Evolutionary conservation across 2,329 filamentous ascomycete species (phyloP).

Genomic region (Penicillium frequentans): DNA sequence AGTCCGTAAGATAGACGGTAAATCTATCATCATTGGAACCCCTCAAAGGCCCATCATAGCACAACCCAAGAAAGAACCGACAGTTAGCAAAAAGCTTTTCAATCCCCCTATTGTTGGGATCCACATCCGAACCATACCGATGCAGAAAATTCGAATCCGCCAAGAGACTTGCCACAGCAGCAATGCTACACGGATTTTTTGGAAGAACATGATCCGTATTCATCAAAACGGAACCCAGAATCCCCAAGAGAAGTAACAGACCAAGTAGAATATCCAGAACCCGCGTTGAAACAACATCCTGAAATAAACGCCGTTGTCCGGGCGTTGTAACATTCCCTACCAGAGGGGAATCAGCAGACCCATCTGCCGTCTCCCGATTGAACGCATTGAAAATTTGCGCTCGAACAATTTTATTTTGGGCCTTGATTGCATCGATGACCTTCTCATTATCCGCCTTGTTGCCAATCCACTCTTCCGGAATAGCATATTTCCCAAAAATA

Average conservation of each 20-base stretch:
- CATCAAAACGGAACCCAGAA: not conserved
- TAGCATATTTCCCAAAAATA: conserved; percentile 7
- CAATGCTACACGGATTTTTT: conserved; percentile 14
- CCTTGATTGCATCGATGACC: conserved; percentile 6
- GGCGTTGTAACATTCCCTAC: conserved; percentile 5
- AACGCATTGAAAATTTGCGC: conserved; percentile 8
- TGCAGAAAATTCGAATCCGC: conserved; percentile 8
- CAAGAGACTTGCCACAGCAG: conserved; percentile 9
- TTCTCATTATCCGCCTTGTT: not conserved
- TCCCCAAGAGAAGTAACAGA: not conserved
- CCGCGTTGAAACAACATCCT: conserved; percentile 5
- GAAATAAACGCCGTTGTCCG: conserved; percentile 3
- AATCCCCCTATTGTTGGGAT: not conserved
- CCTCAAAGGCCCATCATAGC: not conserved
- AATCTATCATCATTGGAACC: not conserved
- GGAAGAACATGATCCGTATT: conserved; percentile 14
- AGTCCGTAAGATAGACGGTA: not conserved
- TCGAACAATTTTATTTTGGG: conserved; percentile 5
- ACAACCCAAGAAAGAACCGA: not conserved
- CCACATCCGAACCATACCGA: not conserved
- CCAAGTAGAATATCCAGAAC: conserved; percentile 5
- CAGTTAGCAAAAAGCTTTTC: not conserved
- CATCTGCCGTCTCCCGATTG: not conserved
- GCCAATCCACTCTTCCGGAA: not conserved
- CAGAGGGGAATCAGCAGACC: not conserved